Percentiles rank a stretch among this genome's conserved stretches.
phyloP scores from a whole-genome alignment of 257 asterid species.

The Ballota nigra region DNA sequence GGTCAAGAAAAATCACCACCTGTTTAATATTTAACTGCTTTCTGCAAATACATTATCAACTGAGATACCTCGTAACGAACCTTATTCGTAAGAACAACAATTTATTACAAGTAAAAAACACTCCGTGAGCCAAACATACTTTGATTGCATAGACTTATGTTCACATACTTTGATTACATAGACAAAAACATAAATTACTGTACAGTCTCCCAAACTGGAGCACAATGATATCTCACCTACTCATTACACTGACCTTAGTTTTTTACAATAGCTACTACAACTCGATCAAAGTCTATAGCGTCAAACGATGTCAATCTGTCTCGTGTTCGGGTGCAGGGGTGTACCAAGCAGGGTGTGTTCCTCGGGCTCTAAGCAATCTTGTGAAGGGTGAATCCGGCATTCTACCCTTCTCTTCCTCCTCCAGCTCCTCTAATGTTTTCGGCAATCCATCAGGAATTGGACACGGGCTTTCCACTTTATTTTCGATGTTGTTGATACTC shows the following conservation, averaged over 20 bases:
- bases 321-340: conserved; percentile 62
- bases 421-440: conserved; percentile 65
- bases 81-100: neutral
- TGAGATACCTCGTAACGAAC: neutral
- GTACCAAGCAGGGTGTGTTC: conserved; percentile 72
- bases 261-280: neutral
- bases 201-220: neutral
- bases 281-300: neutral
- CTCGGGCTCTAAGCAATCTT: conserved; percentile 74
- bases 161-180: neutral
- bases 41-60: neutral
- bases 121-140: neutral
- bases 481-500: conserved; percentile 1
- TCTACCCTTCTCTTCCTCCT: conserved; percentile 71
- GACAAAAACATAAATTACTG: neutral
- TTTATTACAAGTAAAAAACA: neutral
- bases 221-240: neutral
- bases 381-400: conserved; percentile 95
- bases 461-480: conserved; percentile 21
- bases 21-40: neutral
- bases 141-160: too few relatives aligned
- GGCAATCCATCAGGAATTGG: conserved; percentile 94
- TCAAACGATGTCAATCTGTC: conserved; percentile 43
- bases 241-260: neutral
- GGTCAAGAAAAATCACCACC: neutral